Base-by-base conservation (phyloP, 225 moss, liverwort and hornwort species). In the Bryum argenteum region DNA sequence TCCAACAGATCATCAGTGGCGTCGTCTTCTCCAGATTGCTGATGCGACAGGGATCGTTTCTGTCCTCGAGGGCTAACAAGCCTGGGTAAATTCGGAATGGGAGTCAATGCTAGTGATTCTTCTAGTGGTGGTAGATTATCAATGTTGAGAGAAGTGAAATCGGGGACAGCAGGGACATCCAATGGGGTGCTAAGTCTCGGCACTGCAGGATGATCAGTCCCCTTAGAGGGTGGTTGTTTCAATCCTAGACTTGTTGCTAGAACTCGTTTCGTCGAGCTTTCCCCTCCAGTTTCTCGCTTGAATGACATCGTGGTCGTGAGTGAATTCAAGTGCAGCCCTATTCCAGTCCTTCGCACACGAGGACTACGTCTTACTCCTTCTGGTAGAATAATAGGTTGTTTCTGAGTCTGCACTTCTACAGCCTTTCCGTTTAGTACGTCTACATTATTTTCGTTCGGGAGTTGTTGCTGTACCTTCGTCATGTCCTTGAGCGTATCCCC, bases 301-400 rank as follows among this genome's bases (percentile, higher is more conserved):
- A 91, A 90, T n/a, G 90, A 83, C 58, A 86, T 80, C 17, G 85
- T 77, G 74, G 85, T 82, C 3, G 94, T 83, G 53, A 94, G 60
- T 21, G 90, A 91, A 40, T 94, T 94, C 18, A 94, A 78, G 53
- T 94, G 94, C 71, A 94, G 85, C 38, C 91, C 94, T 60, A 94
- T 94, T 9, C 94, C 86, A 70, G 88, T 82, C 22, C 88, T 86
- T 48, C 79, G 72, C 65, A 80, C 56, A 33, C 79, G 77, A 6
- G 83, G 80, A 65, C 79, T 79, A 20, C 80, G 71, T 24, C 79
- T 63, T 12, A 76, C 65, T 18, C 72, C 69, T 54, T 70, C 79
- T 13, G 24, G 16, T 52, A 77, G 37, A 13, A 73, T 43, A 17
- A 1, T 65, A 6, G 66, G 69, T 55, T 68, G 63, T 14, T 83